A percentile compares a stretch with the other conserved stretches of the same genome.
Conservation (phyloP, 495 filamentous ascomycete species). For the Halenospora varia region DNA sequence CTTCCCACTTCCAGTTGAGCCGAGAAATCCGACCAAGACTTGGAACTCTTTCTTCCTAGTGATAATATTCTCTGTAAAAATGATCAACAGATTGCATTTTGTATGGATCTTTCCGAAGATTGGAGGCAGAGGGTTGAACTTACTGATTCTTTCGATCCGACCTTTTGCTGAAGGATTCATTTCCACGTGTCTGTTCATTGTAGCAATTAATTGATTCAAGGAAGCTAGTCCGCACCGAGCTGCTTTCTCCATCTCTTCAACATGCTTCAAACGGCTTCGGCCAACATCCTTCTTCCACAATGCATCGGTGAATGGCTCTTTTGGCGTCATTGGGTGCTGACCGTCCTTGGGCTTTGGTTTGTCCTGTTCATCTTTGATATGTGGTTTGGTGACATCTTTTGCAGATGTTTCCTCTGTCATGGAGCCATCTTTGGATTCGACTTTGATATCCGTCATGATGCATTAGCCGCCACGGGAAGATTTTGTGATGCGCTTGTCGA, state of each 20-base stretch:
- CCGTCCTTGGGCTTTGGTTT: too few relatives aligned
- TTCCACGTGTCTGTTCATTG: background rate
- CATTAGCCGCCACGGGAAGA: too few relatives aligned
- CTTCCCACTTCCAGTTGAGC: slow-evolving; percentile 47
- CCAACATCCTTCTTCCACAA: background rate
- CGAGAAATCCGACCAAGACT: slow-evolving; percentile 41
- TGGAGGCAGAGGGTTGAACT: background rate
- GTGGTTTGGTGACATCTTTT: too few relatives aligned
- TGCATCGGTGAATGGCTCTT: background rate
- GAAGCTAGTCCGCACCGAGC: background rate
- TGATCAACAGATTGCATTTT: background rate
- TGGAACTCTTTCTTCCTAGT: slow-evolving; percentile 6
- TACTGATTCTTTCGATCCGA: background rate
- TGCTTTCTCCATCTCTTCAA: background rate
- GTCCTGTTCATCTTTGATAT: too few relatives aligned
- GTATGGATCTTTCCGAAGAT: background rate
- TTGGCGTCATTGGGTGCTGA: background rate
- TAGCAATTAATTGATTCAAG: background rate
- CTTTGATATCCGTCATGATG: too few relatives aligned
- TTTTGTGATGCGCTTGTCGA: too few relatives aligned
- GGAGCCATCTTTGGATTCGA: too few relatives aligned
- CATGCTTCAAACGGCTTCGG: background rate
- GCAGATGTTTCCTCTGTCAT: too few relatives aligned
- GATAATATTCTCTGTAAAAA: background rate
- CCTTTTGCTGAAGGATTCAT: background rate